phyloP scores from a whole-genome alignment of 805 yeast genomes.

The Candida anglica region DNA sequence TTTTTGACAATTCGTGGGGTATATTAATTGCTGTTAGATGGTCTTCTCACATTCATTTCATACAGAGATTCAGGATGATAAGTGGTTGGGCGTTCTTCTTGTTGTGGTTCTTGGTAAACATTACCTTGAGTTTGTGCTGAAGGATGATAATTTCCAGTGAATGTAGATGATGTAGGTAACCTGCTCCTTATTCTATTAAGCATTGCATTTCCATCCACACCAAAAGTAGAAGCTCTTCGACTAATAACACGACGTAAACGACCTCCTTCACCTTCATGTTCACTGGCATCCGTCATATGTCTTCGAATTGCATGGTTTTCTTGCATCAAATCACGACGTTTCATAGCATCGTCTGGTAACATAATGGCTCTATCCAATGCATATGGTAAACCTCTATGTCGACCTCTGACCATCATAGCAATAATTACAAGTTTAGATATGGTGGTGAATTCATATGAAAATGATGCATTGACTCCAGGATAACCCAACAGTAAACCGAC shows the following conservation, averaged over 20 bases:
- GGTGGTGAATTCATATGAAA: conserved; percentile 65
- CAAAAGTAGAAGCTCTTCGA: conserved; percentile 2
- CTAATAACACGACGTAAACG: conserved; percentile 2
- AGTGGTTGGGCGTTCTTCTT: too few relatives aligned
- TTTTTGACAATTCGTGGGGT: too few relatives aligned
- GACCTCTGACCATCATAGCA: conserved; percentile 89
- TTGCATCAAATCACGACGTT: conserved; percentile 57
- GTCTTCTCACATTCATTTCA: too few relatives aligned
- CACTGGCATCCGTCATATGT: background rate
- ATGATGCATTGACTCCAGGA: conserved; percentile 61
- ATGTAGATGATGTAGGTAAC: too few relatives aligned
- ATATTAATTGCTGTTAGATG: too few relatives aligned
- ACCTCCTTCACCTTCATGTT: too few relatives aligned
- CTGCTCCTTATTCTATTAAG: too few relatives aligned
- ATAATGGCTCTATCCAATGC: conserved; percentile 91
- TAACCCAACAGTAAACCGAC: conserved; percentile 91
- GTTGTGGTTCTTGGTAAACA: too few relatives aligned
- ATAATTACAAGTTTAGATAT: conserved; percentile 81
- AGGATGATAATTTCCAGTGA: too few relatives aligned
- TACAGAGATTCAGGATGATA: too few relatives aligned
- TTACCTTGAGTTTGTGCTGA: too few relatives aligned
- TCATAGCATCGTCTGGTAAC: conserved; percentile 68
- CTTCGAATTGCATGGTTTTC: conserved; percentile 44
- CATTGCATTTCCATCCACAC: background rate
- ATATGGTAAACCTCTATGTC: conserved; percentile 96